Evolutionary conservation across 352 stramenopile genomes (phyloP).

Genomic region (Stramenopiles sp.): DNA sequence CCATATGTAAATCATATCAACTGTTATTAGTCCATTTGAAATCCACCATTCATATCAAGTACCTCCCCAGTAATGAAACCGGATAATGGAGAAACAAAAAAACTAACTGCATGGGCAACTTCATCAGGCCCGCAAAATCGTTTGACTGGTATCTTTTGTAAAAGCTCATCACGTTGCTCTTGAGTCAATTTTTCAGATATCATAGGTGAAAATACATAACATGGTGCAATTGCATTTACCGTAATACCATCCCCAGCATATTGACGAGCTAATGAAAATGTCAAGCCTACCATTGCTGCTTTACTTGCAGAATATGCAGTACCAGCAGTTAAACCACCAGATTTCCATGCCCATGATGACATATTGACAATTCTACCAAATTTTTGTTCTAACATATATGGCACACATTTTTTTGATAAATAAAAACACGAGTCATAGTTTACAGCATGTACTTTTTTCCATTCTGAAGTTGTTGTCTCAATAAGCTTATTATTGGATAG

Average conservation of each 20-base stretch:
- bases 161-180: neutral
- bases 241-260: neutral
- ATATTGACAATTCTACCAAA: neutral
- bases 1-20: no score
- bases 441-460: neutral
- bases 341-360: neutral
- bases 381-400: neutral
- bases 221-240: neutral
- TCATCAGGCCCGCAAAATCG: neutral
- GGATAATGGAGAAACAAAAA: neutral
- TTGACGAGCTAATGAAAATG: neutral
- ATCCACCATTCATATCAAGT: neutral
- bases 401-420: neutral
- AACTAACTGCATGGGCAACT: neutral
- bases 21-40: slow-evolving; percentile 3
- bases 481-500: neutral
- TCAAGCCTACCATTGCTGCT: neutral
- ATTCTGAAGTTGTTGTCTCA: neutral
- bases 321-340: neutral
- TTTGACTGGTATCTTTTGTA: neutral
- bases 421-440: slow-evolving; percentile 3
- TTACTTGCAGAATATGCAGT: neutral
- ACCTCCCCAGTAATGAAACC: neutral
- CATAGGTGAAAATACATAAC: neutral
- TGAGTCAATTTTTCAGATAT: neutral